Evolutionary conservation across 805 yeast species (phyloP).

Genomic region (Candida lessepsii): DNA sequence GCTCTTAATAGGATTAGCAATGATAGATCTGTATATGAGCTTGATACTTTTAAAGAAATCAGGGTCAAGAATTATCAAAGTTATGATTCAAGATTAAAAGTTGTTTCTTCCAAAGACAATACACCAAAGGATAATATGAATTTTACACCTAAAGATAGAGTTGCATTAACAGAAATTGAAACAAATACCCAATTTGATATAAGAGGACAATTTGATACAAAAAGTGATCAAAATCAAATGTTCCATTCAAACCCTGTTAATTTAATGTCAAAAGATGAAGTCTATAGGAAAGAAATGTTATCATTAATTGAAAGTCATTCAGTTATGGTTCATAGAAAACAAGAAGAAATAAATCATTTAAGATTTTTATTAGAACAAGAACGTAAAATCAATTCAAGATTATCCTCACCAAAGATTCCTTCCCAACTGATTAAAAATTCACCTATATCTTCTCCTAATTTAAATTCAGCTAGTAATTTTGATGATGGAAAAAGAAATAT

Average conservation of each 20-base stretch:
- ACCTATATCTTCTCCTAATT: constrained; percentile 4
- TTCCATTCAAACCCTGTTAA: constrained; percentile 3
- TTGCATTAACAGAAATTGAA: not conserved
- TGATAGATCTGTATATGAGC: constrained; percentile 10
- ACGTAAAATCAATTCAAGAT: constrained; percentile 18
- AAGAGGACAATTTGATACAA: not conserved
- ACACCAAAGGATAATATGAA: too few relatives aligned
- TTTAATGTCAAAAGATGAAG: constrained; percentile 12
- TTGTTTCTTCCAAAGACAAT: constrained; percentile 12
- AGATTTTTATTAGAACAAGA: constrained; percentile 24
- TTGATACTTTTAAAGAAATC: constrained; percentile 16
- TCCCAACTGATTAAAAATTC: constrained; percentile 1
- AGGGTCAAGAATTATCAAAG: constrained; percentile 10
- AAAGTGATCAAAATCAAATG: not conserved
- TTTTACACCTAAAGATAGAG: constrained; percentile 7
- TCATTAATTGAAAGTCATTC: constrained; percentile 23
- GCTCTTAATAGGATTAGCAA: not conserved
- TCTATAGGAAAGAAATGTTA: constrained; percentile 24
- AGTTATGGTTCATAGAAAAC: constrained; percentile 22
- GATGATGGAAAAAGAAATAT: constrained; percentile 8
- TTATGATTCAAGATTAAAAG: constrained; percentile 11
- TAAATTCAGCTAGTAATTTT: constrained; percentile 5
- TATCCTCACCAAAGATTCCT: constrained; percentile 6
- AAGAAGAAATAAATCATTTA: constrained; percentile 24
- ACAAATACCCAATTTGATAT: not conserved